phyloP scores from a whole-genome alignment of 2,329 filamentous ascomycete species.

The Colletotrichum spaethianum region DNA sequence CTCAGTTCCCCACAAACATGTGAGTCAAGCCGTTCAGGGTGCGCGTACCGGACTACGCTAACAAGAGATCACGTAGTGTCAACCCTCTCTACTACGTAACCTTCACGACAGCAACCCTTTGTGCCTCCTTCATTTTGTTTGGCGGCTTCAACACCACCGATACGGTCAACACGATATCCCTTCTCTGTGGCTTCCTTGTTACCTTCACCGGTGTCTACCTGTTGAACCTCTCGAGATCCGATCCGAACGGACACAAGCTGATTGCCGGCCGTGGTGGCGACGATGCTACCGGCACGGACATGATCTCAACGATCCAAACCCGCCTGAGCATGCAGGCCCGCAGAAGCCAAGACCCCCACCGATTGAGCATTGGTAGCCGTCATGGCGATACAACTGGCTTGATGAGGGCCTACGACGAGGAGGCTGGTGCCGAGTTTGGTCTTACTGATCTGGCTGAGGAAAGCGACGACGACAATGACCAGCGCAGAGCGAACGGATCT shows the following conservation, averaged over 20 bases:
- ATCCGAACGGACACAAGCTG: conserved; percentile 83
- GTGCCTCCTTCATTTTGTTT: conserved; percentile 96
- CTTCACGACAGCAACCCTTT: conserved; percentile 94
- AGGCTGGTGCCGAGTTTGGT: conserved; percentile 80
- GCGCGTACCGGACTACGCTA: conserved; percentile 24
- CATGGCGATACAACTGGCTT: conserved; percentile 83
- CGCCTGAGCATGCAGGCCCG: conserved; percentile 93
- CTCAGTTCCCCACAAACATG: conserved; percentile 98
- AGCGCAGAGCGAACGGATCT: conserved; percentile 55
- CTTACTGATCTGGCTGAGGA: conserved; percentile 86
- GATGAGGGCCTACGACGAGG: conserved; percentile 91
- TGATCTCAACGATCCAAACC: conserved; percentile 89
- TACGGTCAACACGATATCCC: conserved; percentile 90
- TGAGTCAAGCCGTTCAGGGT: conserved; percentile 62
- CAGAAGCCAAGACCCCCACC: conserved; percentile 75
- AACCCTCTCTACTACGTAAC: conserved; percentile 98
- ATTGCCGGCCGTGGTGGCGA: conserved; percentile 73
- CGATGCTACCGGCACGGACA: conserved; percentile 91
- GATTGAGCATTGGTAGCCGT: conserved; percentile 75
- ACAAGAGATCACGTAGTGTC: conserved; percentile 69
- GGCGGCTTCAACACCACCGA: conserved; percentile 96
- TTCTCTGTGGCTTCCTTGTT: conserved; percentile 92
- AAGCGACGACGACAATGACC: conserved; percentile 72
- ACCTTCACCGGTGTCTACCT: conserved; percentile 97
- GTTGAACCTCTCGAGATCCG: conserved; percentile 92